Evolutionary conservation across 352 stramenopile species (phyloP).

Genomic region (Phytophthora pinifolia): DNA sequence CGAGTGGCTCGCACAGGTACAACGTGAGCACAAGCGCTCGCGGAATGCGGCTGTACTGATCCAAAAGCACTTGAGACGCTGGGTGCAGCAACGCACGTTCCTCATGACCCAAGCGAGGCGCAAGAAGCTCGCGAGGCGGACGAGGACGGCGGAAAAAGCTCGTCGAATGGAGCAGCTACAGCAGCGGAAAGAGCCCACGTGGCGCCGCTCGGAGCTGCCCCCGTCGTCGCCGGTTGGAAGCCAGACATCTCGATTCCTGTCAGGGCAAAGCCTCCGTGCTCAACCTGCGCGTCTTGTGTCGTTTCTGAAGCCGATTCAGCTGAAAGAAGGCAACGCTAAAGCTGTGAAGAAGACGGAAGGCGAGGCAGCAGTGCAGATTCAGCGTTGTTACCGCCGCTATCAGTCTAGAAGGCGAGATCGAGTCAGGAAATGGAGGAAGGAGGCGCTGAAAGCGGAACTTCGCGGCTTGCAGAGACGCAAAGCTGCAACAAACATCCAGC

Average conservation of each 20-base stretch:
- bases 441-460: slow-evolving; percentile 36
- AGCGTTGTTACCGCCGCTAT: slow-evolving; percentile 35
- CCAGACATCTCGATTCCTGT: slow-evolving; percentile 1
- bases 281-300: slow-evolving; percentile 14
- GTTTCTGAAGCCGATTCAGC: slow-evolving; percentile 10
- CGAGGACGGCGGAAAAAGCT: slow-evolving; percentile 33
- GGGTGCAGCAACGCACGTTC: slow-evolving; percentile 51
- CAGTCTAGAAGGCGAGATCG: slow-evolving; percentile 9
- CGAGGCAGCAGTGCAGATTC: slow-evolving; percentile 22
- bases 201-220: background rate
- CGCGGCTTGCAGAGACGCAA: slow-evolving; percentile 23
- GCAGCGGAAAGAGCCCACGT: background rate
- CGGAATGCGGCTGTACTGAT: slow-evolving; percentile 34
- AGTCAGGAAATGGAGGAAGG: slow-evolving; percentile 21
- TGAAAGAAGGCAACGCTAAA: slow-evolving; percentile 9
- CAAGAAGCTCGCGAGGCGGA: slow-evolving; percentile 33
- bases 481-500: slow-evolving; percentile 42
- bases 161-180: slow-evolving; percentile 3
- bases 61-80: slow-evolving; percentile 50
- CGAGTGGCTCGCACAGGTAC: slow-evolving; percentile 30
- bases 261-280: background rate
- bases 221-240: slow-evolving; percentile 2
- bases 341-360: slow-evolving; percentile 1
- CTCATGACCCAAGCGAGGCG: slow-evolving; percentile 22
- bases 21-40: slow-evolving; percentile 23